A percentile compares a stretch with the other conserved stretches of the same genome.
phyloP scores from a whole-genome alignment of 495 filamentous ascomycete genomes.

The Bathelium albidoporum region DNA sequence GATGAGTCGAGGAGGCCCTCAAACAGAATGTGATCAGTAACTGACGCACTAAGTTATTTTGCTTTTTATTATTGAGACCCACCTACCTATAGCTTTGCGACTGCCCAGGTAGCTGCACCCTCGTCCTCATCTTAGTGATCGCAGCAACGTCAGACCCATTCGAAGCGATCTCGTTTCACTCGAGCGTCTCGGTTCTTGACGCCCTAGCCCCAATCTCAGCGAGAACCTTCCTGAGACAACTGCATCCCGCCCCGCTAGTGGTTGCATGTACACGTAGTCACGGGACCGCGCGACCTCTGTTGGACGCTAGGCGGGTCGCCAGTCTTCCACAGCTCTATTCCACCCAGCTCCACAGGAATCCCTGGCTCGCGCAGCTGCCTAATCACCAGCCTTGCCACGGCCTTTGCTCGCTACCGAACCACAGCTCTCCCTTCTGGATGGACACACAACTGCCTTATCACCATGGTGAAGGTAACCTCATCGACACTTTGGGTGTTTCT shows the following conservation, averaged over 20 bases:
- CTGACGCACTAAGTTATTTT: too few relatives aligned
- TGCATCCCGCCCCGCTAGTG: not conserved
- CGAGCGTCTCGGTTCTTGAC: not conserved
- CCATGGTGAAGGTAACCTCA: not conserved
- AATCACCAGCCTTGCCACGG: not conserved
- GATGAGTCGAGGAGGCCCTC: too few relatives aligned
- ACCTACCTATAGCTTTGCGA: too few relatives aligned
- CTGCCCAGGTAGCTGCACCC: too few relatives aligned
- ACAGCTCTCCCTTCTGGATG: not conserved
- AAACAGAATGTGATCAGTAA: too few relatives aligned
- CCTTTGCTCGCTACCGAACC: not conserved
- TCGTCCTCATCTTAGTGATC: too few relatives aligned
- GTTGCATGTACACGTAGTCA: not conserved
- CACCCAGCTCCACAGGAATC: not conserved
- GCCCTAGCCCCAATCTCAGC: not conserved
- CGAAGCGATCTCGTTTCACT: too few relatives aligned
- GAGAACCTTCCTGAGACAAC: not conserved
- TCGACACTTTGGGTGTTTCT: not conserved
- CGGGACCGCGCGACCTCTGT: not conserved
- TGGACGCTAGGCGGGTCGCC: not conserved
- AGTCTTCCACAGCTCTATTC: too few relatives aligned
- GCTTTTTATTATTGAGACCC: too few relatives aligned
- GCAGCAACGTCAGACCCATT: too few relatives aligned
- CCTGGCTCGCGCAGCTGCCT: not conserved
- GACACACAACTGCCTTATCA: not conserved